A percentile compares a stretch with the other conserved stretches of the same genome.
These are phyloP conservation scores for Phyllosticta citrichinensis DNA, from an alignment of 2,329 filamentous ascomycete genomes.

Conservation along the genomic window DNA sequence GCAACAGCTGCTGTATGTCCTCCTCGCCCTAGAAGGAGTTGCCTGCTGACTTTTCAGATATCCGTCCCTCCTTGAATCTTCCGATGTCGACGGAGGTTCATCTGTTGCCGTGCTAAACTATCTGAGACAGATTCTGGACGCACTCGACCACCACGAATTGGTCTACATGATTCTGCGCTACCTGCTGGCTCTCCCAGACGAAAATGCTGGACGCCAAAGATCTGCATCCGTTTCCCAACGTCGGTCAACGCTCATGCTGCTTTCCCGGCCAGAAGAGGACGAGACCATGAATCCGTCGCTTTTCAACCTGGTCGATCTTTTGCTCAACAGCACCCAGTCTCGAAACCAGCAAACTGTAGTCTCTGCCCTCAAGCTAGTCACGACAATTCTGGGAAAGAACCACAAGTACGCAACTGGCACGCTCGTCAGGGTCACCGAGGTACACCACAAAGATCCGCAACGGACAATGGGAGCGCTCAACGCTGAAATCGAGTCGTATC, in stretches of 20 bases:
- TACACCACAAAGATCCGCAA: slow-evolving; percentile 43
- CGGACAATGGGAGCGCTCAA: slow-evolving; percentile 67
- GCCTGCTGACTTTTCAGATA: slow-evolving; percentile 48
- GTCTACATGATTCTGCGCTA: slow-evolving; percentile 91
- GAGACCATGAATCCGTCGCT: slow-evolving; percentile 74
- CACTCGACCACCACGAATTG: slow-evolving; percentile 85
- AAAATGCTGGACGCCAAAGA: slow-evolving; percentile 12
- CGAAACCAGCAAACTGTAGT: slow-evolving; percentile 80
- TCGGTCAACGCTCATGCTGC: slow-evolving; percentile 79
- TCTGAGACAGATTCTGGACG: slow-evolving; percentile 79
- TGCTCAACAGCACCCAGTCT: slow-evolving; percentile 75
- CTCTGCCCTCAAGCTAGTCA: slow-evolving; percentile 78
- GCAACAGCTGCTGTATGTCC: slow-evolving; percentile 73
- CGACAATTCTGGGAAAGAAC: slow-evolving; percentile 76
- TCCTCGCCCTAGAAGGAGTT: not conserved
- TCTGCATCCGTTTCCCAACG: slow-evolving; percentile 61
- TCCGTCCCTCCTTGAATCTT: slow-evolving; percentile 90
- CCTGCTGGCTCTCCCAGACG: slow-evolving; percentile 68
- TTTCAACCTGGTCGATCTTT: slow-evolving; percentile 87
- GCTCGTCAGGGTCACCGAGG: slow-evolving; percentile 56
- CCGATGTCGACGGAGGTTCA: slow-evolving; percentile 91
- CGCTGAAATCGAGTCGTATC: slow-evolving; percentile 62
- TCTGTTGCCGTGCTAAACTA: slow-evolving; percentile 95
- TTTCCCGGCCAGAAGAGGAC: slow-evolving; percentile 67
- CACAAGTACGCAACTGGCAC: slow-evolving; percentile 76